Percentiles rank a stretch among this genome's conserved stretches.
Conservation (phyloP, 139 green algal species). For the Raphidocelis subcapitata region DNA sequence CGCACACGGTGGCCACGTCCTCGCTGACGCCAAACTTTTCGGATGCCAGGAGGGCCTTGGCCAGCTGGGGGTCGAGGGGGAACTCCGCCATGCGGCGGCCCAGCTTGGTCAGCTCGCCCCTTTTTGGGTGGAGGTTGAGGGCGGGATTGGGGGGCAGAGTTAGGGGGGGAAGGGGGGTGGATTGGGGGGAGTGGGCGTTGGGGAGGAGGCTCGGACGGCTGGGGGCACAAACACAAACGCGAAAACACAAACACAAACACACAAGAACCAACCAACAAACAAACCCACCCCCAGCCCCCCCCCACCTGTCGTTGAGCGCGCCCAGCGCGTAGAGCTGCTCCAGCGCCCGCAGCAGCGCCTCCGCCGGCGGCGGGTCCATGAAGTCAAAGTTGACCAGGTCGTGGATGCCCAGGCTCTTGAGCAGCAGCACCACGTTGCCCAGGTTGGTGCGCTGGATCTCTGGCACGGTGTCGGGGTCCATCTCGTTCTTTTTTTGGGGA, state of each 20-base stretch:
- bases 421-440: conserved; percentile 95
- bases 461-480: conserved; percentile 96
- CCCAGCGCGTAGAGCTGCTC: conserved; percentile 98
- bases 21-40: conserved; percentile 78
- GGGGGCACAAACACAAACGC: too few relatives aligned
- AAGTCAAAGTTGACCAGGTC: conserved; percentile 94
- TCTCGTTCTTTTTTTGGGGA: conserved; percentile 94
- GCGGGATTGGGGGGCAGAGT: too few relatives aligned
- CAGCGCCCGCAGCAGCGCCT: conserved; percentile 92
- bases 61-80: conserved; percentile 95
- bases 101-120: conserved; percentile 88
- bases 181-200: background rate
- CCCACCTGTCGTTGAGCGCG: conserved; percentile 84
- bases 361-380: conserved; percentile 85
- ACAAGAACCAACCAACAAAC: background rate
- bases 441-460: conserved; percentile 98
- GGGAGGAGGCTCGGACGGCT: too few relatives aligned
- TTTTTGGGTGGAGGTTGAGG: too few relatives aligned
- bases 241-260: too few relatives aligned
- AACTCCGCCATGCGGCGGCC: conserved; percentile 97
- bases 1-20: conserved; percentile 88
- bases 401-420: conserved; percentile 91
- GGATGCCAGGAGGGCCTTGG: conserved; percentile 89
- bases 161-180: conserved; percentile 6
- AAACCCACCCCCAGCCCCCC: conserved; percentile 9